Percentiles rank a stretch among this genome's conserved stretches.
Conservation (phyloP, 192 early-diverging fungal species). For the Phlyctochytrium bullatum region DNA sequence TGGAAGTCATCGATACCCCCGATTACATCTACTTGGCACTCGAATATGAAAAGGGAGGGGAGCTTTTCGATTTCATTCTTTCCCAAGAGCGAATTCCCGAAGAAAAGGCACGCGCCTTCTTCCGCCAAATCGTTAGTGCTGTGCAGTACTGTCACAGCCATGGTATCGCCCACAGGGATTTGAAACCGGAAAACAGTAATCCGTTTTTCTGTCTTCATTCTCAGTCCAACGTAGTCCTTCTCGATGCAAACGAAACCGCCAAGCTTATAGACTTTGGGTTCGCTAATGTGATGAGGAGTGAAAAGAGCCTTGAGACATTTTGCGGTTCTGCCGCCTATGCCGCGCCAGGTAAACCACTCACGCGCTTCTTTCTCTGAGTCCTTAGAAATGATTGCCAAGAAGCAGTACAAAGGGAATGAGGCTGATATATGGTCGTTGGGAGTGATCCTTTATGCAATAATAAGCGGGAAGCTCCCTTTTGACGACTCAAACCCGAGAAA, state of each 20-base stretch:
- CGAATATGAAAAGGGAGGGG: slow-evolving; percentile 82
- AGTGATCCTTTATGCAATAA: slow-evolving; percentile 87
- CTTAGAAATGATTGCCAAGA: slow-evolving; percentile 69
- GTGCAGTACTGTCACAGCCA: slow-evolving; percentile 46
- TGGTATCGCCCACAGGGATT: slow-evolving; percentile 46
- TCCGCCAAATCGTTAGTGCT: slow-evolving; percentile 43
- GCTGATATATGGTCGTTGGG: slow-evolving; percentile 95
- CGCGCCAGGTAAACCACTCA: slow-evolving; percentile 30
- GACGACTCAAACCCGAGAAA: slow-evolving; percentile 79
- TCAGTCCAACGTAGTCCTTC: slow-evolving; percentile 23
- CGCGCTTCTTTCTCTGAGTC: not conserved
- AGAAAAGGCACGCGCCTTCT: slow-evolving; percentile 28
- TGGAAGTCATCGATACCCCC: slow-evolving; percentile 76
- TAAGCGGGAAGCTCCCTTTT: slow-evolving; percentile 86
- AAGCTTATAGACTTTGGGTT: slow-evolving; percentile 56
- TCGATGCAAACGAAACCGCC: slow-evolving; percentile 35
- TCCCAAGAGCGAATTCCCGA: slow-evolving; percentile 51
- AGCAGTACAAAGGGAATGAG: slow-evolving; percentile 79
- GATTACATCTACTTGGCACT: slow-evolving; percentile 79
- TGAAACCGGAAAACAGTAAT: slow-evolving; percentile 46
- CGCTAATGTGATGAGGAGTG: slow-evolving; percentile 29
- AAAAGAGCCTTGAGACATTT: slow-evolving; percentile 39
- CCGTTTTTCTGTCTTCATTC: slow-evolving; percentile 14
- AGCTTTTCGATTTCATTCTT: slow-evolving; percentile 84
- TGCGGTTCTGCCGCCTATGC: slow-evolving; percentile 46